Conservation (phyloP, 306 rosid genomes). For the Rubus idaeus region DNA sequence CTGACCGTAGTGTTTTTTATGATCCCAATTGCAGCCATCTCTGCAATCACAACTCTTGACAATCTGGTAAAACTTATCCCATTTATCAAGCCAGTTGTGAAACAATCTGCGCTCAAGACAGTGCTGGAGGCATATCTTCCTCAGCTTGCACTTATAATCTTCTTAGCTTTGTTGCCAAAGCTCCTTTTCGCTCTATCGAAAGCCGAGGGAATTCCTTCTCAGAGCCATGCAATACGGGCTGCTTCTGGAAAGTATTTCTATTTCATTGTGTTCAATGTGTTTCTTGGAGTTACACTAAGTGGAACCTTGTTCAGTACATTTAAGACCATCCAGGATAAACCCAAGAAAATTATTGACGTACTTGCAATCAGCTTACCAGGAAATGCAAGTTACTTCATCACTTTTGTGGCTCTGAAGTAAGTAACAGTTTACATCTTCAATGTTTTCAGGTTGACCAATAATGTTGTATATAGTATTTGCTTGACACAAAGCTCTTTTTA, state of each 20-base stretch:
- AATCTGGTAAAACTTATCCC: slow-evolving; percentile 72
- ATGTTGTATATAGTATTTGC: not conserved
- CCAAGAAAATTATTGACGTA: slow-evolving; percentile 30
- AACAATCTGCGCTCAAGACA: slow-evolving; percentile 35
- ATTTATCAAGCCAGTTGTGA: slow-evolving; percentile 62
- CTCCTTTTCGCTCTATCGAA: slow-evolving; percentile 69
- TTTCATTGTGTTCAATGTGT: slow-evolving; percentile 74
- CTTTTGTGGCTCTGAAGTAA: slow-evolving; percentile 91
- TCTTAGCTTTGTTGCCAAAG: slow-evolving; percentile 82
- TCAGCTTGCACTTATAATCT: slow-evolving; percentile 75
- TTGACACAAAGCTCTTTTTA: not conserved
- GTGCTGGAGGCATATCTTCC: slow-evolving; percentile 93
- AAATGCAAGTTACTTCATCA: slow-evolving; percentile 82
- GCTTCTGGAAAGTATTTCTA: slow-evolving; percentile 93
- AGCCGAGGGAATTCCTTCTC: slow-evolving; percentile 77
- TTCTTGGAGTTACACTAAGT: slow-evolving; percentile 77
- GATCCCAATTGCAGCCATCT: slow-evolving; percentile 69
- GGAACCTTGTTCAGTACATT: slow-evolving; percentile 70
- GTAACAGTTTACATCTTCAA: slow-evolving; percentile 15
- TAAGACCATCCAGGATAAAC: slow-evolving; percentile 46
- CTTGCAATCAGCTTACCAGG: slow-evolving; percentile 69
- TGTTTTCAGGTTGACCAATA: too few species aligned
- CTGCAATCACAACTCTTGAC: slow-evolving; percentile 73
- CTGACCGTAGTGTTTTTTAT: slow-evolving; percentile 65
- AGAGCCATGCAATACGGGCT: slow-evolving; percentile 79